Evolutionary conservation across 345 rosid genomes (phyloP), one percentile per base, ranked within the genome.

Genomic region (Eucalyptus curtisii): DNA sequence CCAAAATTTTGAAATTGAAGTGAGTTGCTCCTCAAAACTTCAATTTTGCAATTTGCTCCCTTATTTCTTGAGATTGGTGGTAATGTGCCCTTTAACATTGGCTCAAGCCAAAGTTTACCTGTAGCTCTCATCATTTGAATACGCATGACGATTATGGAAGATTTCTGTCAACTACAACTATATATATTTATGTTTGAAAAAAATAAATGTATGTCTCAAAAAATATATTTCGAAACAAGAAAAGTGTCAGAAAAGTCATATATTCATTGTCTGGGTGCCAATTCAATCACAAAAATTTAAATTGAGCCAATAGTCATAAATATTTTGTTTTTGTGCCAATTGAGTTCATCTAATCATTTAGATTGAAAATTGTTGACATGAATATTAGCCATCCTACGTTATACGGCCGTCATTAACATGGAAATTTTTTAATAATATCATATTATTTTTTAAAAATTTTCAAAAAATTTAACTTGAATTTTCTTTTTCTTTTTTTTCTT

Each of bases 391-490:
- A 52, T 52, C 10, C 0, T 52, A 52, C 10, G 0, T 3, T 3
- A 52, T 52, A 7, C 0, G 0, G 24, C 55, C 0, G 4, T 1
- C 0, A 0, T 52, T 52, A 52, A 52, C 10, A 52, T 19, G 57
- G 25, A 52, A 19, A 0, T 3, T 52, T 52, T 7, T 52, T 52
- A 3, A 52, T 52, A 52, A 52, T 3, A 52, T 52, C 0, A 52
- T 19, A 52, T 19, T 52, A 52, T 19, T 19, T 52, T 50, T 50
- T 0, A 7, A 50, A 50, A 0, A 3, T 16, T 50, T 50, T 50
- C 53, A 50, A 52, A 52, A 52, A 7, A 3, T 52, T 19, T 19
- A 52, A 52, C 57, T 52, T 52, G 19, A 52, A 52, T 52, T 52
- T 52, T 52, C 57, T 52, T 1, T 19, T 52, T 19, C 10, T 52